Evolutionary conservation across 129 eudicot species (phyloP), one percentile per base, ranked within the genome.

Genomic region (Mikania micrantha): DNA sequence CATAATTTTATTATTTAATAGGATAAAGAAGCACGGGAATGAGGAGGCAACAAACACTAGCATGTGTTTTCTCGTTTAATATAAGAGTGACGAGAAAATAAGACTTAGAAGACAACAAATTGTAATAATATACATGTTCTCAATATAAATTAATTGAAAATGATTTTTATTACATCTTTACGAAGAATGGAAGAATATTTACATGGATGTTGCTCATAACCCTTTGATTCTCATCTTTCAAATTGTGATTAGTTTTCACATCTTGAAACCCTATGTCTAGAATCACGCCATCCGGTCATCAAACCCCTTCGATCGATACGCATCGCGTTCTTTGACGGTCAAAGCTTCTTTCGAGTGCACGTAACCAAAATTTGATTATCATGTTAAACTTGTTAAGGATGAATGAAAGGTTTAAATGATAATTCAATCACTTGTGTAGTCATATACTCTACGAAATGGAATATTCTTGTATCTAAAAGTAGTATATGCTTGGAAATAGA

Each of bases 371-470:
- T n/a, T 20, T 21, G 28, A 49, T 49, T 25, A 49, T 49, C 7
- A 2, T 9, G 31, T 21, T 21, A 32, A 22, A 21, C 29, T 11
- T 52, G 59, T 52, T 52, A 22, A 52, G n/a, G 59, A 52, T 52
- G 59, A 52, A 7, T 9, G 13, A 19, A 39, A 48, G 12, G 27
- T 17, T 5, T 17, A 49, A 49, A 19, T 5, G 12, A 19, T 19
- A 13, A 49, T 52, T 52, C 31, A 22, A 22, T 10, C 15, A 22
- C 31, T 8, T 22, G 22, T 52, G 16, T 52, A 52, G 31, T 52
- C 59, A 52, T 52, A 52, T 52, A 52, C 59, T 52, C n/a, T 52
- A 22, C 10, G 16, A 52, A 52, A 52, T 52, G 59, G 59, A 52
- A 52, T 52, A 52, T 52, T 52, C 32, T 52, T 3, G 59, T 21